Percentiles rank a stretch among this genome's conserved stretches.
phyloP scores from a whole-genome alignment of 345 rosid genomes.

The Syzygium jambos region DNA sequence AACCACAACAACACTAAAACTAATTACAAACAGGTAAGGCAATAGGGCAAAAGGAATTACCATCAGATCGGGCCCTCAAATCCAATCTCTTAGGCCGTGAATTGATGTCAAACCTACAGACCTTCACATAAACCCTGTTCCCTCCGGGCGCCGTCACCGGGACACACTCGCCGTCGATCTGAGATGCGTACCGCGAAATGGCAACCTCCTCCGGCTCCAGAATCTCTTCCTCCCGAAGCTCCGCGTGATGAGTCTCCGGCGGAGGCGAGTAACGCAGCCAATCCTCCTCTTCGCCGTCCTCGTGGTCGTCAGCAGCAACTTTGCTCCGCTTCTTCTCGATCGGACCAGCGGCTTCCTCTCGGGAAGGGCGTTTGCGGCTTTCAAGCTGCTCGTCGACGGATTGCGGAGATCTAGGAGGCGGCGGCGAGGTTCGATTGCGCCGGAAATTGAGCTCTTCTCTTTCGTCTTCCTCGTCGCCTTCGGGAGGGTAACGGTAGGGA shows the following conservation, averaged over 20 bases:
- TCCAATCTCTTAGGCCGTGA: slow-evolving; percentile 31
- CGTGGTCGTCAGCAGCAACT: slow-evolving; percentile 2
- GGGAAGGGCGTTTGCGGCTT: slow-evolving; percentile 43
- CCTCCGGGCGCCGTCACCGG: slow-evolving; percentile 81
- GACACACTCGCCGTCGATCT: slow-evolving; percentile 76
- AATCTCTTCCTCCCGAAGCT: slow-evolving; percentile 9
- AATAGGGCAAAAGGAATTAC: slow-evolving; percentile 17
- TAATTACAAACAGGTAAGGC: neutral
- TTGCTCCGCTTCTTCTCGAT: slow-evolving; percentile 48
- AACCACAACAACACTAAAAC: neutral
- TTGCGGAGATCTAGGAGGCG: slow-evolving; percentile 14
- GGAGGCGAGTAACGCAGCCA: slow-evolving; percentile 55
- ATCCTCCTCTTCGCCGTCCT: slow-evolving; percentile 33
- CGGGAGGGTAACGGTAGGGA: slow-evolving; percentile 20
- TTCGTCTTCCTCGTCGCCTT: neutral
- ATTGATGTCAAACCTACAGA: slow-evolving; percentile 37
- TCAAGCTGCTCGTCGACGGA: slow-evolving; percentile 5
- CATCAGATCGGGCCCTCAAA: slow-evolving; percentile 27
- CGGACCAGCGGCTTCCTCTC: slow-evolving; percentile 12
- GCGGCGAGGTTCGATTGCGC: neutral
- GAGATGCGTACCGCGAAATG: slow-evolving; percentile 56
- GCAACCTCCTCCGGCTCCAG: slow-evolving; percentile 32
- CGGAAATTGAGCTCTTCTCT: neutral
- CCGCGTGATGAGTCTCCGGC: slow-evolving; percentile 9
- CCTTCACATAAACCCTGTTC: slow-evolving; percentile 83